phyloP scores from a whole-genome alignment of 768 basidiomycete species.

The Lentinula sp. region DNA sequence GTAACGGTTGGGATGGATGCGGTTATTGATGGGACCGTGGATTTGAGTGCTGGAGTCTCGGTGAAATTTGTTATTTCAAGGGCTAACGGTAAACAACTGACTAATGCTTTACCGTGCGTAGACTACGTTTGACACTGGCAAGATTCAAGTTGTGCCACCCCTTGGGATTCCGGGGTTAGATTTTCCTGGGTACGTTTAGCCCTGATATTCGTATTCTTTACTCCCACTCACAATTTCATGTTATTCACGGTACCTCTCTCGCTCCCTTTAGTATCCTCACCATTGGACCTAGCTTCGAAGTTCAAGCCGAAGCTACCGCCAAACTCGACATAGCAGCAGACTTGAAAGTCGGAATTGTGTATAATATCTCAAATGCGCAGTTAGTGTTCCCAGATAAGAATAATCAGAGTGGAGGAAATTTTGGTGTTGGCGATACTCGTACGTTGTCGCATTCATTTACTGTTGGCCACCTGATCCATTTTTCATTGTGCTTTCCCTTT shows the following conservation, averaged over 20 bases:
- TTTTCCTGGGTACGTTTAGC: slow-evolving; percentile 35
- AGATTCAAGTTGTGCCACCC: slow-evolving; percentile 28
- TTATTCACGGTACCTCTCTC: no score
- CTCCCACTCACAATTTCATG: no score
- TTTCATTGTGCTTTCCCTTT: not conserved
- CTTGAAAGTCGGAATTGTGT: not conserved
- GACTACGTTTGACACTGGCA: slow-evolving; percentile 37
- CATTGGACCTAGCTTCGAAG: slow-evolving; percentile 2
- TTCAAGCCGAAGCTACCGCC: slow-evolving; percentile 1
- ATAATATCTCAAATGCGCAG: not conserved
- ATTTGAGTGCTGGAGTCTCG: slow-evolving; percentile 28
- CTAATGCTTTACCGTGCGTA: slow-evolving; percentile 3
- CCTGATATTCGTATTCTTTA: not conserved
- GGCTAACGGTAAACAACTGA: not conserved
- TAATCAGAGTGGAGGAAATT: not conserved
- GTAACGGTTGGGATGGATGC: slow-evolving; percentile 28
- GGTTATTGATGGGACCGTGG: slow-evolving; percentile 31
- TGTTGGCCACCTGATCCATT: not conserved
- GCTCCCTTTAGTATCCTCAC: not conserved
- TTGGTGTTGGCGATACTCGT: slow-evolving; percentile 3
- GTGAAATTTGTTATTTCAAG: slow-evolving; percentile 17
- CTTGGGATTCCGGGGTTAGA: slow-evolving; percentile 42
- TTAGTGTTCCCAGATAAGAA: not conserved
- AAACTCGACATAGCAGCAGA: slow-evolving; percentile 1
- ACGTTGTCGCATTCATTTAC: not conserved